Evolutionary conservation across 176 grass and related monocot genomes (phyloP), one percentile per base, ranked within the genome.

Genomic region (Phragmites australis): DNA sequence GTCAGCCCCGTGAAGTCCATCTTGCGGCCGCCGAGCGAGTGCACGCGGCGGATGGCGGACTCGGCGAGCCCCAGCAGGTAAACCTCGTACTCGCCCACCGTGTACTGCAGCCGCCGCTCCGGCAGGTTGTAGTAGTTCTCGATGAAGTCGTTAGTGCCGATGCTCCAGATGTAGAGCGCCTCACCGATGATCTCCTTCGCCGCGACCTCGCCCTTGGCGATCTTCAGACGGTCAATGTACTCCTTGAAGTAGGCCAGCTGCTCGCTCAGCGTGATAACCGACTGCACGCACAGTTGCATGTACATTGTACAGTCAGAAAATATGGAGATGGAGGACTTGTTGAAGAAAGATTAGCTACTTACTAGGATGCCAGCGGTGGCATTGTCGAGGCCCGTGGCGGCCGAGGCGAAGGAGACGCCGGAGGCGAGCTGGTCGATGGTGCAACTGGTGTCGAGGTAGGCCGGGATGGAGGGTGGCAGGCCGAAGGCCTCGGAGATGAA

Each of bases 141-240:
- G 74, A 97, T 93, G 86, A 91, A 97, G 81, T 97, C 93, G 82
- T 97, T 97, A 43, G 93, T 97, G 64, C 90, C 93, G 53, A 93
- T 78, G 88, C 94, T 97, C 42, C 90, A 81, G 57, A 89, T 80
- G 89, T 91, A 89, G 8, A 93, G 74, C 34, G 87, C 90, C 60
- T 91, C 78, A 9, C 79, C 9, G 9, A 91, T 72, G 19, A 87
- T 85, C 65, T 76, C 68, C 18, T 34, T 26, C 0, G 81, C 83
- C 7, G 75, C 42, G 3, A 74, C 41, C 34, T 66, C 70, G 23
- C 94, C 94, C 76, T 73, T 73, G 18, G 83, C 80, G 5, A 22
- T 25, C 68, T 1, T 41, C 15, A 97, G 80, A 9, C 84, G 86
- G 14, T 78, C 67, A 79, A 65, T 86, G 87, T 93, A 97, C 78